Base-by-base conservation (phyloP, 257 asterid genomes). In the Jacaranda copaia region DNA sequence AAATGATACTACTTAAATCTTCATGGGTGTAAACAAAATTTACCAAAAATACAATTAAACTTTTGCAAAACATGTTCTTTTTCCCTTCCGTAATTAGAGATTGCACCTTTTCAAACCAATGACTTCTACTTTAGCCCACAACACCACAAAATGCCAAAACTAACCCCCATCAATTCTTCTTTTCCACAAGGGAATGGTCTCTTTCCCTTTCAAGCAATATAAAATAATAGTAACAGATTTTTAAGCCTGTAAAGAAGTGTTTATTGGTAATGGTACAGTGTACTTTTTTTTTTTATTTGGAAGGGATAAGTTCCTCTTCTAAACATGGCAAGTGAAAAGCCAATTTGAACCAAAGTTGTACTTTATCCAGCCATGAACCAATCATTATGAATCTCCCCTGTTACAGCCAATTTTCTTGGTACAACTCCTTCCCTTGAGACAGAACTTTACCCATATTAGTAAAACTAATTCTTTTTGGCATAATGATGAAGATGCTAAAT, bases 311-410 rank as follows among this genome's bases (percentile, higher is more conserved):
- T 56, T 57, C 36, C 5, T 69, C 14, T 42, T 71, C 32, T 52
- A 78, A 71, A 63, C 32, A 61, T 39, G 73, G 73, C 73, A 75
- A 60, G 51, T 42, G 52, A 62, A 64, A 53, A 3, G 38, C 45
- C 74, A 43, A 15, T 13, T 73, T 18, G 46, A 63, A 12, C 58
- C 15, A 39, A 45, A 56, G 39, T 70, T 81, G 81, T 45, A 62
- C 78, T 15, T 77, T 58, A 52, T 63, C 55, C 2, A 5, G 13
- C 56, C 0, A n/a, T 48, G 13, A 70, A 53, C 18, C 76, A 71
- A 82, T 78, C 79, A 78, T 64, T 58, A 79, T 70, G 51, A 15
- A 14, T 40, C 10, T 57, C 39, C 16, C 76, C 66, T 57, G 36
- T 6, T 42, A 57, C 72, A 65, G 76, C 32, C 73, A 75, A 52